Conservation (phyloP, 208 protist species). For the Angomonas ambiguus region DNA sequence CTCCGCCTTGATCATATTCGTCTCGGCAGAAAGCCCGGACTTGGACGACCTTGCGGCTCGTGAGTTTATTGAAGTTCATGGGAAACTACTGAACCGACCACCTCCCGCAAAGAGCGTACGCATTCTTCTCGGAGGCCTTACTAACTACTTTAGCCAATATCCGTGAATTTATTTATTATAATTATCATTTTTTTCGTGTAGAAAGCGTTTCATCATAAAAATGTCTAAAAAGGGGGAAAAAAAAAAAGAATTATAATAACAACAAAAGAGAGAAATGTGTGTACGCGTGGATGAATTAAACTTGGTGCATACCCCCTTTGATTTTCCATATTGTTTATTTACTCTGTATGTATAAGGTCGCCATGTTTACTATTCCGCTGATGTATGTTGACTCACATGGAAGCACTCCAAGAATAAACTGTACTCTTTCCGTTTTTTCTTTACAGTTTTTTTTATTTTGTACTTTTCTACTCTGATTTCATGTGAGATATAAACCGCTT, state of each 20-base stretch:
- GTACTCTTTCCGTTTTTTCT: no score
- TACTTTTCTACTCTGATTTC: no score
- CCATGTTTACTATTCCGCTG: no score
- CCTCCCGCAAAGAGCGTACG: conserved; percentile 16
- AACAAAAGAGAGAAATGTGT: neutral
- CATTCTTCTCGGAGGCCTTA: conserved; percentile 40
- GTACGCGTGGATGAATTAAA: no score
- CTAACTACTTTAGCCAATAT: conserved; percentile 19
- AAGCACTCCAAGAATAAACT: no score
- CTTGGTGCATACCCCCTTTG: no score
- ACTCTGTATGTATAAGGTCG: no score
- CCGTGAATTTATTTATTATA: conserved; percentile 9
- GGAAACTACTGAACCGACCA: conserved; percentile 9
- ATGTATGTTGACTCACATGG: no score
- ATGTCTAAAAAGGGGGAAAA: neutral
- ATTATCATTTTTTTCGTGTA: conserved; percentile 10
- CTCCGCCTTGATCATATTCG: conserved; percentile 31
- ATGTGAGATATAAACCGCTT: no score
- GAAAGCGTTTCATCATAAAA: neutral
- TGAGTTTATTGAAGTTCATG: conserved; percentile 37
- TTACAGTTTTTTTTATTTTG: no score
- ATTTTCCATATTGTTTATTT: no score
- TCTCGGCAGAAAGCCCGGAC: conserved; percentile 45
- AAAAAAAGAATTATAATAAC: conserved; percentile 6
- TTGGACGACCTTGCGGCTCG: conserved; percentile 47